phyloP scores from a whole-genome alignment of 1,284 basidiomycete genomes.

The Lentinus polychrous region DNA sequence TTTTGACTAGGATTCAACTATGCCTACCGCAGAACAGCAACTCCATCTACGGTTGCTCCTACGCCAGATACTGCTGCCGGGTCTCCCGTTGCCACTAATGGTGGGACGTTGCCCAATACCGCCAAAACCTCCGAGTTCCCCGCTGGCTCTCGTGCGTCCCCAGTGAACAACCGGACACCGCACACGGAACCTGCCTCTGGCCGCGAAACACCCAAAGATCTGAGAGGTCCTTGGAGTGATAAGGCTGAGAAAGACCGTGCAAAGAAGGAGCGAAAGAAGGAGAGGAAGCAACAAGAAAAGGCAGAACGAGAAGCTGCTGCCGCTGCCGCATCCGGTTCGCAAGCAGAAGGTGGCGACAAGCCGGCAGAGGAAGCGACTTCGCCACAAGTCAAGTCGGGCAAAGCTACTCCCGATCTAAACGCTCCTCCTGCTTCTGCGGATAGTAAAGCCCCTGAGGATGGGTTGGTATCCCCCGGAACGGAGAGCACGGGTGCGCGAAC shows the following conservation, averaged over 20 bases:
- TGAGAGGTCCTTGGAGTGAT: conserved; percentile 28
- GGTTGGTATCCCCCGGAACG: conserved; percentile 42
- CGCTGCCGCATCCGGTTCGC: conserved; percentile 20
- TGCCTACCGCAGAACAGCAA: conserved; percentile 75
- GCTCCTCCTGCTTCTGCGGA: conserved; percentile 20
- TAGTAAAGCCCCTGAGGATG: conserved; percentile 32
- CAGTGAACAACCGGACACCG: conserved; percentile 19
- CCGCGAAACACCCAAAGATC: conserved; percentile 30
- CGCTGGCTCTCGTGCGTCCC: conserved; percentile 20
- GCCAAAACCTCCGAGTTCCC: conserved; percentile 14
- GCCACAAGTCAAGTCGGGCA: conserved; percentile 30
- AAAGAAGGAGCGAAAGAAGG: conserved; percentile 54
- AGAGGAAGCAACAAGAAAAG: conserved; percentile 46
- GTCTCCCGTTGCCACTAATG: conserved; percentile 29
- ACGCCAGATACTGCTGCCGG: conserved; percentile 36
- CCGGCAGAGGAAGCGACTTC: conserved; percentile 17
- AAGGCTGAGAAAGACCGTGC: conserved; percentile 45
- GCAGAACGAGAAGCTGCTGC: conserved; percentile 30
- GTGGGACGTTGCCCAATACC: conserved; percentile 18
- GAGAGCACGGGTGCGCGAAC: conserved; percentile 59
- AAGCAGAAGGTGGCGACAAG: conserved; percentile 19
- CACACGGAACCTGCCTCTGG: conserved; percentile 26
- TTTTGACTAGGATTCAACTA: conserved; percentile 86
- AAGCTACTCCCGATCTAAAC: conserved; percentile 32
- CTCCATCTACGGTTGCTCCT: conserved; percentile 34